Base-by-base conservation (phyloP, 1,284 basidiomycete genomes). In the Heterobasidion parviporum region DNA sequence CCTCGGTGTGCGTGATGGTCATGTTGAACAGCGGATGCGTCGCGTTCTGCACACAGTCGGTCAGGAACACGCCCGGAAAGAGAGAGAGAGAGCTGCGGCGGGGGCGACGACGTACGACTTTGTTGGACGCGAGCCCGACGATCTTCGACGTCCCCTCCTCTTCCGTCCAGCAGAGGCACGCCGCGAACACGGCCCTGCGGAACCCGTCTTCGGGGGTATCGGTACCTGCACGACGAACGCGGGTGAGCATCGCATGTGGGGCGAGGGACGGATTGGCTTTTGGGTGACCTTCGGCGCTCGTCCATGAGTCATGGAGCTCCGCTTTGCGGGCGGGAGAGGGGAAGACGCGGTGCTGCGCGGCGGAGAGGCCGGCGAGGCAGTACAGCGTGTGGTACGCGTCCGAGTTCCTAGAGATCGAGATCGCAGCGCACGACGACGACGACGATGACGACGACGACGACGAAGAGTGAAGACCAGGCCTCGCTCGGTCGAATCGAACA, bases 381-480 rank as follows among this genome's bases (percentile, higher is more conserved):
- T 95, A 97, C 50, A 92, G 73, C 0, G 94, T 96, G 65, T 98
- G 95, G 68, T 98, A 98, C 36, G 89, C 78, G 68, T 98, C 94
- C 14, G 93, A 74, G 26, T 71, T 68, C 69, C 90, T 93, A 12
- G 34, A 8, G 20, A 26, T 3, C 6, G 50, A 9, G n/a, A n/a
- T 12, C 6, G n/a, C 20, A n/a, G 41, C 12, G 41, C 41, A 2
- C 41, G 20, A 26, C 36, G 8, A 47, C 35, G 35, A 50, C 36
- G 18, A 44, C 35, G 35, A 50, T 35, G 18, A 44, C 38, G 46
- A 33, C 34, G 58, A 53, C 8, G 16, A 49, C 47, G 47, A 20
- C 14, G 10, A 26, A 6, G 2, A 36, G 35, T 33, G 10, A 26
- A 34, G 56, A 62, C 57, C 34, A 64, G 62, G 50, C 58, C 18